Base-by-base conservation (phyloP, 108 stramenopile species). In the Skeletonema tropicum region DNA sequence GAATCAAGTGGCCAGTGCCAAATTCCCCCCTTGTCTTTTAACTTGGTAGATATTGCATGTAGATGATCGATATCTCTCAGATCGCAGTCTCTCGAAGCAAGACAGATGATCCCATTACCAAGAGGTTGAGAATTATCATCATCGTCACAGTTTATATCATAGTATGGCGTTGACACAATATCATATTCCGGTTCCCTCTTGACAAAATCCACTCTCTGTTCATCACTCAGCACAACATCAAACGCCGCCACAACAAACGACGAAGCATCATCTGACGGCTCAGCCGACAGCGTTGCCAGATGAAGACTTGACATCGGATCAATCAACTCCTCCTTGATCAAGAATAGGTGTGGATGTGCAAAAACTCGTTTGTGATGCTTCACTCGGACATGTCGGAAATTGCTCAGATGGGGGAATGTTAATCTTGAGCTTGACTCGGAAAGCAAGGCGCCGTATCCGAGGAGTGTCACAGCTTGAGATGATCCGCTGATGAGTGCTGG, bases 371-470 rank as follows among this genome's bases (percentile, higher is more conserved):
- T 58, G 42, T 75, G 70, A 19, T 79, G 45, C 35, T 42, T 45
- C 6, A 87, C 82, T 7, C 83, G 68, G 21, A 80, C 86, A 41
- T 67, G 83, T 41, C 83, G 76, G 67, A 87, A 87, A 26, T 84
- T 66, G 36, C 42, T 57, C 10, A 73, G 82, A 8, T 60, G 42
- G 13, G 86, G 86, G 49, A 87, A 87, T 4, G 86, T 87, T 8
- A 77, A 45, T 29, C 86, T 61, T 46, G 76, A 41, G 14, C 79
- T 80, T 6, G 70, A 36, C 52, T 82, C 80, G 29, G 65, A 68
- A 3, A 87, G 59, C n/a, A 87, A 49, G 55, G 77, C 66, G 31
- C 86, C 86, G 64, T 80, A 87, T 31, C 75, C 86, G 25, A 87
- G 45, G 38, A 87, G 38, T 12, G 85, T 86, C 5, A 75, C 35